Conservation (phyloP, 2,329 filamentous ascomycete species). For the Fusarium concolor region DNA sequence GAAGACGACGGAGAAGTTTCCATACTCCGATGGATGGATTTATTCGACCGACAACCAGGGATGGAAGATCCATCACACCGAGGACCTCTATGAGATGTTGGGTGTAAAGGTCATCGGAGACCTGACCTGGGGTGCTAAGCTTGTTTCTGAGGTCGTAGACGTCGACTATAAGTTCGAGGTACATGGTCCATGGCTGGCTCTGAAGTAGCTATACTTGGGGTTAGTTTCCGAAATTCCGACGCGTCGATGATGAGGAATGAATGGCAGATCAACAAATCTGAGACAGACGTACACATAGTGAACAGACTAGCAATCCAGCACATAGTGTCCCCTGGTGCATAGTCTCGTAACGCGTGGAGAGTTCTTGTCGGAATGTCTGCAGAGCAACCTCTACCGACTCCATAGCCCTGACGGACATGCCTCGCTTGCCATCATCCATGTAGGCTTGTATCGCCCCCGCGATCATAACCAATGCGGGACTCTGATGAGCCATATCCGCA, state of each 20-base stretch:
- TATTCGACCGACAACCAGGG: constrained; percentile 33
- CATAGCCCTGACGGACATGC: constrained; percentile 40
- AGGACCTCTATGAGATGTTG: constrained; percentile 38
- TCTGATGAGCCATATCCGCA: constrained; percentile 40
- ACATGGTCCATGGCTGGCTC: constrained; percentile 39
- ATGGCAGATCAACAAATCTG: not conserved
- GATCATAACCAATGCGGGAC: constrained; percentile 38
- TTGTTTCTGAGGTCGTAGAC: constrained; percentile 34
- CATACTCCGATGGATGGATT: constrained; percentile 36
- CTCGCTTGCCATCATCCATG: constrained; percentile 30
- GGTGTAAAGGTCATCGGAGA: constrained; percentile 25
- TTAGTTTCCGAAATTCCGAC: not conserved
- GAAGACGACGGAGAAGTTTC: constrained; percentile 37
- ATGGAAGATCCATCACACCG: constrained; percentile 42
- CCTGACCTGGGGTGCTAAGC: constrained; percentile 11
- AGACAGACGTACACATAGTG: constrained; percentile 35
- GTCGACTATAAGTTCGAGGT: constrained; percentile 41
- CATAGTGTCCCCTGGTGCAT: constrained; percentile 37
- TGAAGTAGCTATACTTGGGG: constrained; percentile 32
- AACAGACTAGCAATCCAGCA: constrained; percentile 40
- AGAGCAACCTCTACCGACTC: constrained; percentile 37
- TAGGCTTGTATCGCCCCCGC: constrained; percentile 41
- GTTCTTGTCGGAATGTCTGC: constrained; percentile 41
- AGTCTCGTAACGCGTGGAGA: constrained; percentile 28
- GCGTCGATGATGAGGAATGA: not conserved